Percentiles rank a stretch among this genome's conserved stretches.
These are phyloP conservation scores for Xylaria sp. DNA, from an alignment of 2,329 filamentous ascomycete species.

Conservation along the genomic window DNA sequence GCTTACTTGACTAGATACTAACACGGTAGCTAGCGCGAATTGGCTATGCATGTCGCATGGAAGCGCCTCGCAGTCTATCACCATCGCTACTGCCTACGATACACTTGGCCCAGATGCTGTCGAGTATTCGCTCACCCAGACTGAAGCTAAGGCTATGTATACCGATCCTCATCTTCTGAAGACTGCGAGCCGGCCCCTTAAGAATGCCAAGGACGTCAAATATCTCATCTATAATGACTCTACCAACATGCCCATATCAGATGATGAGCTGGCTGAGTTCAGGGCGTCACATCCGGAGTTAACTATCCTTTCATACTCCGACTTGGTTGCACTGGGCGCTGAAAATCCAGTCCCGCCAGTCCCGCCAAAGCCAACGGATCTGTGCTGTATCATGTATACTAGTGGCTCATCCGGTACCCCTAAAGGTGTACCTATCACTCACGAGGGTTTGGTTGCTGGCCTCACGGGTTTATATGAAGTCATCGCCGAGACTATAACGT, in stretches of 20 bases:
- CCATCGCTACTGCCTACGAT: slow-evolving; percentile 95
- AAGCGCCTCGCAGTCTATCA: slow-evolving; percentile 84
- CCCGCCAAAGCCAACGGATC: slow-evolving; percentile 77
- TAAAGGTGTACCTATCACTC: slow-evolving; percentile 87
- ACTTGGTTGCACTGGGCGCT: slow-evolving; percentile 68
- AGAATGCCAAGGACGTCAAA: slow-evolving; percentile 66
- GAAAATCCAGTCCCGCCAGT: slow-evolving; percentile 77
- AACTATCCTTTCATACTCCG: slow-evolving; percentile 64
- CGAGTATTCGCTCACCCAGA: slow-evolving; percentile 86
- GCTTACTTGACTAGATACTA: slow-evolving; percentile 24
- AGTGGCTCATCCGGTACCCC: slow-evolving; percentile 90
- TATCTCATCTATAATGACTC: slow-evolving; percentile 72
- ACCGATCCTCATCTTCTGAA: slow-evolving; percentile 82
- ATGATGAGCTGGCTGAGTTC: slow-evolving; percentile 66
- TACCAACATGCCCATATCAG: slow-evolving; percentile 61
- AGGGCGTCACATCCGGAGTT: slow-evolving; percentile 66
- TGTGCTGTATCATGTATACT: slow-evolving; percentile 88
- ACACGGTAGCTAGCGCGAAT: slow-evolving; percentile 65
- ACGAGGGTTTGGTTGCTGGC: slow-evolving; percentile 82
- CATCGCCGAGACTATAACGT: slow-evolving; percentile 81
- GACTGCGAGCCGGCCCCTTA: slow-evolving; percentile 66
- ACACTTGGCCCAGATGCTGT: slow-evolving; percentile 87
- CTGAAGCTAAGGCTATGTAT: slow-evolving; percentile 84
- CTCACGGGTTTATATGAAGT: slow-evolving; percentile 84
- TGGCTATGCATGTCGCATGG: slow-evolving; percentile 87